These are phyloP conservation scores for Trichosporon faecale DNA, from an alignment of 1,284 basidiomycete genomes.

Conservation along the genomic window DNA sequence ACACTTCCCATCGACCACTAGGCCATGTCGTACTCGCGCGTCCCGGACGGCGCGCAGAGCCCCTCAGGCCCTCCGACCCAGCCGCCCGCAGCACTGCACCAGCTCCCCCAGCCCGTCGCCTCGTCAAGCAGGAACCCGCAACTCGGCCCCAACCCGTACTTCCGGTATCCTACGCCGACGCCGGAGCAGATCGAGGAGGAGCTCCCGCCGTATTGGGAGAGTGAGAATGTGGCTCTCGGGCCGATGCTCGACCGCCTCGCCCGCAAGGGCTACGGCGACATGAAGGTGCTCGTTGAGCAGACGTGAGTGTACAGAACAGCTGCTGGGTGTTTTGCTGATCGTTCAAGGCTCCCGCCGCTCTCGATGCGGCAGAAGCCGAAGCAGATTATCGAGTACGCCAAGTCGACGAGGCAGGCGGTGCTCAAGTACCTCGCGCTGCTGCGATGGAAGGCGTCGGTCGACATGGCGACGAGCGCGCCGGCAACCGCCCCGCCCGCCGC, in stretches of 20 bases:
- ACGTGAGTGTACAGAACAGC: conserved; percentile 31
- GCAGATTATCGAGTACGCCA: conserved; percentile 45
- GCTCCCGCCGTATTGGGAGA: conserved; percentile 44
- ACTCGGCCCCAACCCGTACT: conserved; percentile 41
- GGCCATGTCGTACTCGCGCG: background rate
- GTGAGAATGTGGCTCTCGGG: conserved; percentile 41
- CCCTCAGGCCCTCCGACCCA: background rate
- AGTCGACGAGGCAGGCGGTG: conserved; percentile 41
- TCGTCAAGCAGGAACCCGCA: conserved; percentile 38
- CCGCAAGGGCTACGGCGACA: conserved; percentile 39
- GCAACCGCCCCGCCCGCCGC: conserved; percentile 1
- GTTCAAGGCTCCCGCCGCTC: conserved; percentile 30
- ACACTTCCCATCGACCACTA: background rate
- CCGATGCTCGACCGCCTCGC: conserved; percentile 38
- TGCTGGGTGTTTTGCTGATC: background rate
- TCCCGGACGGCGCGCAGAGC: conserved; percentile 6
- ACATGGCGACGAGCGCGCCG: conserved; percentile 25
- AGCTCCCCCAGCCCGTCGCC: conserved; percentile 22
- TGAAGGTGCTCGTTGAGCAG: conserved; percentile 35
- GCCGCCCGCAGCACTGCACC: conserved; percentile 16
- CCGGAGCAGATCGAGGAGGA: conserved; percentile 42
- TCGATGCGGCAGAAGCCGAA: conserved; percentile 35
- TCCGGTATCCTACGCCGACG: conserved; percentile 42
- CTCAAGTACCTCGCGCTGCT: conserved; percentile 48
- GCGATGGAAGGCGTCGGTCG: conserved; percentile 47